A percentile compares a stretch with the other conserved stretches of the same genome.
Evolutionary conservation across 2,329 filamentous ascomycete species (phyloP).

Genomic region (Tolypocladium pustulatum): DNA sequence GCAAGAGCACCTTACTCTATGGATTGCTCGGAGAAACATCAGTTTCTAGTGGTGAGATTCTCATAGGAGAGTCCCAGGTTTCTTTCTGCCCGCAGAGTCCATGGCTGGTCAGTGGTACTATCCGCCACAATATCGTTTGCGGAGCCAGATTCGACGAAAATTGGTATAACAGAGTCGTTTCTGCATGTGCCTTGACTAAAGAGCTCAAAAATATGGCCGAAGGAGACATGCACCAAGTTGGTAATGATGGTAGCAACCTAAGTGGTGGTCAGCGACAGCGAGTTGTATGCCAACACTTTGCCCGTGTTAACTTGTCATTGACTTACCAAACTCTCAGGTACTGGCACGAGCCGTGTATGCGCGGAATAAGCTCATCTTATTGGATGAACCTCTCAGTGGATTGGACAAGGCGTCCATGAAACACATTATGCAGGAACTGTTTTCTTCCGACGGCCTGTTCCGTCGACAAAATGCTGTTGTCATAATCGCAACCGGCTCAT

Average conservation of each 20-base stretch:
- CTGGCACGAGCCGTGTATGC: neutral
- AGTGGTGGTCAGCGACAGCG: neutral
- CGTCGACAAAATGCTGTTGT: neutral
- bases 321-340: neutral
- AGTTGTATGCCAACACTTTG: neutral
- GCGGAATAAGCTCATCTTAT: neutral
- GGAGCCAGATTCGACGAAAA: neutral
- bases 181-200: neutral
- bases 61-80: neutral
- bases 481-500: neutral
- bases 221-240: neutral
- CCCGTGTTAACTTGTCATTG: neutral
- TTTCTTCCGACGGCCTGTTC: neutral
- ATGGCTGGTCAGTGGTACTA: neutral
- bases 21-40: neutral
- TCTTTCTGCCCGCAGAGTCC: neutral
- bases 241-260: neutral
- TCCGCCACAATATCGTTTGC: neutral
- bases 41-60: neutral
- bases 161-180: neutral
- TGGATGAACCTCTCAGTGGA: neutral
- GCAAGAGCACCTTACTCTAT: neutral
- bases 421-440: neutral
- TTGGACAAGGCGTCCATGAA: neutral
- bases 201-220: neutral